A percentile compares a stretch with the other conserved stretches of the same genome.
Conservation (phyloP, 768 basidiomycete species). For the Gloeostereum incarnatum region DNA sequence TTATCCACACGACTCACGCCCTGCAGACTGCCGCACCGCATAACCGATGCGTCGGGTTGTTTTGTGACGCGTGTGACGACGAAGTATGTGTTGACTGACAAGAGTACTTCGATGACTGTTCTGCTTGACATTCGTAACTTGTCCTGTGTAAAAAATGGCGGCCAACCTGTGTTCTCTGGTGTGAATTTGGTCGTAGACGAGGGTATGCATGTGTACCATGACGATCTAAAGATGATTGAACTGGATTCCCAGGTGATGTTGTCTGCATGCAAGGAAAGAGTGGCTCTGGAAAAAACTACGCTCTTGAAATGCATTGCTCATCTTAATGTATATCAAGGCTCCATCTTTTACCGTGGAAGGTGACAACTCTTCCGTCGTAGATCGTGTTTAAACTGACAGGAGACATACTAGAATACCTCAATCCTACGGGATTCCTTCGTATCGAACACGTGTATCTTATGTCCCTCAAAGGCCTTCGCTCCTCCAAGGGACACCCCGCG, state of each 20-base stretch:
- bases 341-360: constrained; percentile 60
- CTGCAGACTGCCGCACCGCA: neutral
- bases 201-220: constrained; percentile 17
- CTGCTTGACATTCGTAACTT: constrained; percentile 49
- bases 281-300: constrained; percentile 75
- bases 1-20: neutral
- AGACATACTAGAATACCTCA: constrained; percentile 32
- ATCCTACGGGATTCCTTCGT: constrained; percentile 55
- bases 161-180: constrained; percentile 45
- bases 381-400: neutral
- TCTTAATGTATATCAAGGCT: constrained; percentile 60
- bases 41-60: neutral
- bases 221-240: neutral
- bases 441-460: constrained; percentile 74
- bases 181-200: constrained; percentile 54
- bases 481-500: constrained; percentile 72
- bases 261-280: constrained; percentile 72
- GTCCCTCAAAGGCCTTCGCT: constrained; percentile 85
- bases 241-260: constrained; percentile 42
- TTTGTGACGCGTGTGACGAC: neutral
- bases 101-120: constrained; percentile 6
- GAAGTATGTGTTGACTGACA: neutral
- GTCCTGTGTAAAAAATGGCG: constrained; percentile 35
- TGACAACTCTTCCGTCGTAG: constrained; percentile 21
- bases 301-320: constrained; percentile 81